Evolutionary conservation across 2,329 filamentous ascomycete genomes (phyloP), one percentile per base, ranked within the genome.

Genomic region (Fusarium multiceps): DNA sequence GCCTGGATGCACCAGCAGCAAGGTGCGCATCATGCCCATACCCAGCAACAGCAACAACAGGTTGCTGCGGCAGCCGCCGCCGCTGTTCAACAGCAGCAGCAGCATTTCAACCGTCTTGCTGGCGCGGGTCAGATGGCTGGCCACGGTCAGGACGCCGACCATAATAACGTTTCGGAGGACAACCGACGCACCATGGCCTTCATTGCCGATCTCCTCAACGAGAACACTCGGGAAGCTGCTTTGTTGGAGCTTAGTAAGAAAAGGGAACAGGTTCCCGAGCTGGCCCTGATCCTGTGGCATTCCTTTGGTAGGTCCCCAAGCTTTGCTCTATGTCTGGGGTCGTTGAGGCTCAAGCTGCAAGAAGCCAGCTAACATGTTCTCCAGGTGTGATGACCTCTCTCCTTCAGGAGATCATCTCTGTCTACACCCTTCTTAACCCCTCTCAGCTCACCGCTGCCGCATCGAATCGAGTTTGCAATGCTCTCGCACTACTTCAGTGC

Each of bases 161-260:
- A 91, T 75, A 91, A 93, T 75, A 88, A 88, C 82, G 80, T 96
- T 71, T 93, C 91, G 20, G 95, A 98, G 78, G 95, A 98, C 78
- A 97, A 97, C 80, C 88, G 93, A 73, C 89, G 94, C 71, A 96
- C 97, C n/a, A 89, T 98, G 81, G 90, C 90, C 69, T 98, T 93
- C 86, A 96, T 98, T 69, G 93, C 94, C 57, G 94, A 98, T 79
- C 86, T 98, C 61, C 87, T 98, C 78, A 95, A 94, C 79, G 92
- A 94, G 71, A 90, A 87, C 74, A 94, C 94, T 28, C 89, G 96
- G 68, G 96, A 98, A 83, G 91, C 93, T 7, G 96, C 96, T 51
- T 86, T 99, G 57, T 87, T 99, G 77, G 96, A 99, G 81, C 87
- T 99, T 54, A 98, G 95, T 83, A 99, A 99, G 86, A 99, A 99